Evolutionary conservation across 305 asterid species (phyloP), one percentile per base, ranked within the genome.

Genomic region (Fraxinus xanthoxyloides): DNA sequence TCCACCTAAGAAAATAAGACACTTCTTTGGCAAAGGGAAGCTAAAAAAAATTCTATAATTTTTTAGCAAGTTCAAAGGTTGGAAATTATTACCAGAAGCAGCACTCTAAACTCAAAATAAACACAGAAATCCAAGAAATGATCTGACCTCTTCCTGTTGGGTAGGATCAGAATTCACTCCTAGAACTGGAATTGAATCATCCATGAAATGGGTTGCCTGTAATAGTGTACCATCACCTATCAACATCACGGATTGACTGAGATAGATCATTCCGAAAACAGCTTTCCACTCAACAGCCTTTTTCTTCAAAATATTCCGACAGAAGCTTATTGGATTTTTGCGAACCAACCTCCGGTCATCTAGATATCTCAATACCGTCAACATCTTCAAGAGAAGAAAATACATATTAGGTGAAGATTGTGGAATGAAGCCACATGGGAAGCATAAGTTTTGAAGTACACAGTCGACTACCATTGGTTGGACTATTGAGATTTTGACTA

Each of bases 141-240:
- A 83, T 81, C 85, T 85, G 81, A 93, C 99, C 98, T 95, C 98
- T 83, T 89, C 87, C 30, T 92, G 89, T 81, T 87, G 92, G 72
- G 99, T 92, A 63, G 99, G 99, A 85, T 95, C 98, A 76, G 99
- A 95, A 83, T 94, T 95, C 36, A 95, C 95, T 74, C 99, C 98
- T 15, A 95, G 91, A 88, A 93, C 89, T 54, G 99, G 98, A 86
- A 94, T 79, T 7, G 92, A 84, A 79, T 88, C 90, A 84, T 92
- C 98, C 84, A 95, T 76, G 46, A 94, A 91, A 90, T 95, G 98
- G 90, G 97, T 93, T 75, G 98, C 97, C 82, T 85, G 97, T 74
- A 95, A 76, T 56, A 95, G 85, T 7, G 99, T 95, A 35, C 98
- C 99, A 89, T 95, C 99, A 74, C 99, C 99, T 76, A 89, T 95